Evolutionary conservation across 495 filamentous ascomycete species (phyloP), one percentile per base, ranked within the genome.

Genomic region (Chaetomidium leptoderma): DNA sequence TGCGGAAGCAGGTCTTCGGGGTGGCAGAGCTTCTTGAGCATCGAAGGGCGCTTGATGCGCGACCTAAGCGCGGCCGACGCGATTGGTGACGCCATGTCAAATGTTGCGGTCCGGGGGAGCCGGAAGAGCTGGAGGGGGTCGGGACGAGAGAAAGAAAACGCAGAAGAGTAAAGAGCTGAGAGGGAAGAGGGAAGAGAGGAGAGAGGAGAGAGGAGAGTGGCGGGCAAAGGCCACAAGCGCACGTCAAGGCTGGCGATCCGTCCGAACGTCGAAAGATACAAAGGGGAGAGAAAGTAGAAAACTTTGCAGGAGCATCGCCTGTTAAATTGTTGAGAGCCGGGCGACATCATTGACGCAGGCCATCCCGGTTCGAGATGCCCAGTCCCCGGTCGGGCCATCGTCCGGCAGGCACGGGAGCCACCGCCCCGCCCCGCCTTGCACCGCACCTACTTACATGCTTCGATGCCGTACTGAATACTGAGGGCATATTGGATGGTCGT

Each of bases 1-100:
- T 86, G 78, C 53, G 86, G 78, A 48, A 96, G 78, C 52, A 95
- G 72, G 72, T 95, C 90, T 71, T 92, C 84, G 37, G 91, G 82
- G 55, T 81, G 83, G 58, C 86, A 84, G 24, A 96, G 74, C 76
- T 91, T 93, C 58, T 83, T 88, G 47, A 93, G 77, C 71, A 92
- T 85, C 5, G 86, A 87, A 16, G 89, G 88, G 47, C 89, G 81
- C 44, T 81, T 75, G 52, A 95, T 78, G 59, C 91, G 85, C 66
- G 84, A 81, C 75, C 83, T 88, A 62, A 96, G 75, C 49, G 86
- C 78, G 27, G 88, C 86, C 27, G 91, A 95, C 43, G 83, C 86
- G 58, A 81, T 66, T 46, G 69, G 65, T 23, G 75, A 74, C 54
- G 74, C 72, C 75, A 77, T 77, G 6, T 58, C 36, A 56, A 33